phyloP scores from a whole-genome alignment of 441 rosid species.

The Dalechampia spathulata region DNA sequence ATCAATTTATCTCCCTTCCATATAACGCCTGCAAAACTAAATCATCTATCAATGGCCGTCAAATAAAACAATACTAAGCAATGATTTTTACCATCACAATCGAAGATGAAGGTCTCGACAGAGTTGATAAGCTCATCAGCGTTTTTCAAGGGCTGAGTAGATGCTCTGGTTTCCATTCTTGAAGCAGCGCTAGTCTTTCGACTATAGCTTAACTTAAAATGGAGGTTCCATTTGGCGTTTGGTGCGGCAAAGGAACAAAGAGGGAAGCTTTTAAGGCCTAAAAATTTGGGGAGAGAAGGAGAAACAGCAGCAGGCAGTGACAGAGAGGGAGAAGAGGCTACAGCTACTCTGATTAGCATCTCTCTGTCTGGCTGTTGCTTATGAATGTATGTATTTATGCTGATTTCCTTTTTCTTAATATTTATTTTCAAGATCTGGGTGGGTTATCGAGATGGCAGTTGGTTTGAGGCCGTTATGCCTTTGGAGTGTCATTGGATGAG shows the following conservation, averaged over 20 bases:
- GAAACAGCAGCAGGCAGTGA: conserved; percentile 22
- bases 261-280: conserved; percentile 16
- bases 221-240: conserved; percentile 21
- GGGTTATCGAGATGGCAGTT: no score
- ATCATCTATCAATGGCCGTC: neutral
- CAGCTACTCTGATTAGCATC: conserved; percentile 49
- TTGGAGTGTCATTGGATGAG: conserved; percentile 19
- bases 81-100: conserved; percentile 63
- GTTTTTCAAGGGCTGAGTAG: conserved; percentile 42
- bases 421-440: neutral
- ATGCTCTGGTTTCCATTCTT: conserved; percentile 34
- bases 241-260: neutral
- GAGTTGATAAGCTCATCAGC: conserved; percentile 58
- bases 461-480: conserved; percentile 18
- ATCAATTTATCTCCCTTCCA: conserved; percentile 95
- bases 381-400: no score
- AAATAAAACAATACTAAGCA: neutral
- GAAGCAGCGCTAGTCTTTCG: conserved; percentile 3
- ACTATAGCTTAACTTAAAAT: conserved; percentile 12
- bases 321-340: conserved; percentile 32
- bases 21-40: conserved; percentile 60
- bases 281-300: conserved; percentile 10
- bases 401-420: conserved; percentile 6
- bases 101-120: conserved; percentile 87
- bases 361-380: neutral